Conservation (phyloP, 345 rosid species). For the Linum usitatissimum region DNA sequence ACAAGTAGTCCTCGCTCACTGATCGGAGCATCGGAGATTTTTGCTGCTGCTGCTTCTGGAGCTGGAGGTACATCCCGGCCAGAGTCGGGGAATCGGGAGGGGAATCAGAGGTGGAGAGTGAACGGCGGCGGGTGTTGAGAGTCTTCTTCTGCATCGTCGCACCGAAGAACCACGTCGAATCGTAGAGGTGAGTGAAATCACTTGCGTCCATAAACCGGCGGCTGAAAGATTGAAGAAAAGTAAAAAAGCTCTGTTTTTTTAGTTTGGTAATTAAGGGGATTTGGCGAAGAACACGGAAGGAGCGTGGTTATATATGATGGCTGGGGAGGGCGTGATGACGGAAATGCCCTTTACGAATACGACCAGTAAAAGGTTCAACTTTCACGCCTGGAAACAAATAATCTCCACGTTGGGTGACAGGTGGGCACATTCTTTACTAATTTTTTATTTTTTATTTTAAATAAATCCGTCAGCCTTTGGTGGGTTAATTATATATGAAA, state of each 20-base stretch:
- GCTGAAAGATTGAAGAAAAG: neutral
- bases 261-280: neutral
- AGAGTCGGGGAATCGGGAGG: neutral
- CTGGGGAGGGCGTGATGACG: neutral
- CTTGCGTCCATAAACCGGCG: conserved; percentile 26
- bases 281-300: neutral
- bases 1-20: conserved; percentile 37
- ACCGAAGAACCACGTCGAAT: conserved; percentile 42
- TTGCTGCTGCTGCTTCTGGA: neutral
- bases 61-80: neutral
- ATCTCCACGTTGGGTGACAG: neutral
- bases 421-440: neutral
- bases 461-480: conserved; percentile 21
- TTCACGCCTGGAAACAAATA: neutral
- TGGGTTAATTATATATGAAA: too few relatives aligned
- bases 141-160: conserved; percentile 24
- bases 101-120: neutral
- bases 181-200: conserved; percentile 28
- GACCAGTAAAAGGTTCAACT: neutral
- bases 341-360: conserved; percentile 18
- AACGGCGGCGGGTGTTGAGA: conserved; percentile 16
- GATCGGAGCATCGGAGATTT: conserved; percentile 26
- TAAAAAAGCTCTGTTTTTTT: conserved; percentile 1
- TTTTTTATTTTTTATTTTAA: neutral
- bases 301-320: conserved; percentile 9